Percentiles rank a stretch among this genome's conserved stretches.
Evolutionary conservation across 1,284 basidiomycete genomes (phyloP).

Genomic region (Leccinum subrobustum): DNA sequence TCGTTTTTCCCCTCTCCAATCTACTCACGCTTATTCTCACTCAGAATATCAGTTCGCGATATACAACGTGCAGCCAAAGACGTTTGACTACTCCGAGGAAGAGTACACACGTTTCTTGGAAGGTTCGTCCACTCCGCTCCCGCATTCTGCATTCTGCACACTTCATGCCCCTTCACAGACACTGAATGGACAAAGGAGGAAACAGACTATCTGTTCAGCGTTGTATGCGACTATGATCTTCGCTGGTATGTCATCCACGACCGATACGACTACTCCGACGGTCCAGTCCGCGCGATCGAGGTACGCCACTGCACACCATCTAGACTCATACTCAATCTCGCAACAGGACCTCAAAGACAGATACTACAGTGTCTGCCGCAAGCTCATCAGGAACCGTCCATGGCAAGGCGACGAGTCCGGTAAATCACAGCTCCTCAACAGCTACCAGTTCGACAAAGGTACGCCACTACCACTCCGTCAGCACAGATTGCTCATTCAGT

Average conservation of each 20-base stretch:
- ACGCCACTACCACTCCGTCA: background rate
- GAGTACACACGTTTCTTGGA: conserved; percentile 85
- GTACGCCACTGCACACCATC: conserved; percentile 37
- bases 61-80: conserved; percentile 71
- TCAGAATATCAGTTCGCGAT: conserved; percentile 77
- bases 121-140: conserved; percentile 44
- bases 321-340: background rate
- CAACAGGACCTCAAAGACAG: conserved; percentile 91
- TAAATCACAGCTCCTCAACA: conserved; percentile 67
- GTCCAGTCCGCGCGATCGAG: conserved; percentile 64
- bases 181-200: conserved; percentile 91
- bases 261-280: conserved; percentile 75
- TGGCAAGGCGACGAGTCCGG: conserved; percentile 77
- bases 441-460: conserved; percentile 86
- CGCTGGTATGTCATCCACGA: conserved; percentile 92
- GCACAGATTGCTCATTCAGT: background rate
- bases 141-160: background rate
- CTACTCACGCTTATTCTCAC: background rate
- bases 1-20: background rate
- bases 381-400: conserved; percentile 81
- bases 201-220: conserved; percentile 88
- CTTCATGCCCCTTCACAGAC: conserved; percentile 45
- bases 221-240: conserved; percentile 83
- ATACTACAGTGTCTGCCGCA: conserved; percentile 91
- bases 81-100: conserved; percentile 85